Evolutionary conservation across 805 yeast species (phyloP).

Genomic region (Zygosaccharomyces siamensis): DNA sequence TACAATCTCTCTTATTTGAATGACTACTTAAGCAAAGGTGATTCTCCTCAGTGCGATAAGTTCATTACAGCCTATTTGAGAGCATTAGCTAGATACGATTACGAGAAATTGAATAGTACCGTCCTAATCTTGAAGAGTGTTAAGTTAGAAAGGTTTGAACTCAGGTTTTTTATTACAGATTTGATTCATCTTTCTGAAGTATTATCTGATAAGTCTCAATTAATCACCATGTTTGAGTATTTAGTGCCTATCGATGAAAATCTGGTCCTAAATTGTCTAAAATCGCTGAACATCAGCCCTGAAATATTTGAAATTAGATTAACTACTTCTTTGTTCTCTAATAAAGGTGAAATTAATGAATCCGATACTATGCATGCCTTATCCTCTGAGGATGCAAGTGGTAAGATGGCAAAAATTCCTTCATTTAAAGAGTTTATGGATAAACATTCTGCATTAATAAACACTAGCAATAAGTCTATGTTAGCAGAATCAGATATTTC

Average conservation of each 20-base stretch:
- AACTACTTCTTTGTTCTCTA: constrained; percentile 52
- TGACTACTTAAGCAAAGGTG: constrained; percentile 24
- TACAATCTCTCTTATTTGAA: constrained; percentile 18
- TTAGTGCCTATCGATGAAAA: constrained; percentile 37
- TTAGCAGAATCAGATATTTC: constrained; percentile 34
- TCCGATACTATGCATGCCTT: constrained; percentile 32
- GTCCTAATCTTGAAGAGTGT: constrained; percentile 36
- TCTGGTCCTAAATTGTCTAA: constrained; percentile 38
- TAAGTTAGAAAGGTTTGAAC: constrained; percentile 36
- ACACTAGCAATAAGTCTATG: constrained; percentile 33
- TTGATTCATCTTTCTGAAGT: constrained; percentile 37
- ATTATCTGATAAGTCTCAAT: constrained; percentile 37
- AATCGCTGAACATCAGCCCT: constrained; percentile 35
- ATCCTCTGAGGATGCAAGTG: constrained; percentile 24
- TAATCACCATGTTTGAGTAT: constrained; percentile 40
- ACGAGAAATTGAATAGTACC: constrained; percentile 35
- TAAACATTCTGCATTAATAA: constrained; percentile 26
- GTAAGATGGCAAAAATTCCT: constrained; percentile 20
- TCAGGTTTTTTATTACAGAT: constrained; percentile 37
- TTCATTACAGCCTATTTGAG: constrained; percentile 43
- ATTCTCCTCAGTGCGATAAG: constrained; percentile 35
- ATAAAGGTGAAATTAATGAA: constrained; percentile 22
- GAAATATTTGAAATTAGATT: constrained; percentile 58
- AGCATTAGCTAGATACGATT: constrained; percentile 42
- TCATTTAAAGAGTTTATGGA: constrained; percentile 33